These are phyloP conservation scores for Sanghuangporus weigelae DNA, from an alignment of 1,284 basidiomycete genomes.

Conservation along the genomic window DNA sequence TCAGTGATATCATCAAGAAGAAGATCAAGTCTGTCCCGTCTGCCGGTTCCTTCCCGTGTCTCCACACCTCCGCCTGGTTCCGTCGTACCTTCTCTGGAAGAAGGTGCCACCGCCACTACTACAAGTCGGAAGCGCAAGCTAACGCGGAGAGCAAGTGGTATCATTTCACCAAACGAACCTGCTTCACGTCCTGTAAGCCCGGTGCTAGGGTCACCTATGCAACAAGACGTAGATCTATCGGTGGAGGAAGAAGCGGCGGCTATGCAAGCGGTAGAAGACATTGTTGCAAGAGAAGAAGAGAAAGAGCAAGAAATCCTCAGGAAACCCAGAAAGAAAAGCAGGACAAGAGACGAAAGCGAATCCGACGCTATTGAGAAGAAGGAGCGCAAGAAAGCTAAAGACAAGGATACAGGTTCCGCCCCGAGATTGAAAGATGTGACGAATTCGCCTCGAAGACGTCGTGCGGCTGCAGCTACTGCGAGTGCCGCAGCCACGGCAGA, in stretches of 20 bases:
- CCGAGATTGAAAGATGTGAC: constrained; percentile 60
- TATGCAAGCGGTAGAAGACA: constrained; percentile 23
- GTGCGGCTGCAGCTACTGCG: constrained; percentile 26
- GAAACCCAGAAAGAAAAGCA: constrained; percentile 29
- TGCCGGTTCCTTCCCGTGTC: constrained; percentile 28
- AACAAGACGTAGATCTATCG: constrained; percentile 46
- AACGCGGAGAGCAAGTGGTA: constrained; percentile 60
- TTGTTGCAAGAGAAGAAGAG: constrained; percentile 29
- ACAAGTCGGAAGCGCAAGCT: constrained; percentile 43
- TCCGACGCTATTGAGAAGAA: constrained; percentile 28
- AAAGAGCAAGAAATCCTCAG: constrained; percentile 30
- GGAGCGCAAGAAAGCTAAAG: constrained; percentile 22
- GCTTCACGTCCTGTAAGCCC: constrained; percentile 55
- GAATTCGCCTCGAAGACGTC: constrained; percentile 42
- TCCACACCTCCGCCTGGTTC: constrained; percentile 26
- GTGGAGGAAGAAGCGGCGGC: constrained; percentile 48
- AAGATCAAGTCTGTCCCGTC: constrained; percentile 10
- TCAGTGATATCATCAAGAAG: constrained; percentile 2
- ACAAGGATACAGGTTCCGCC: constrained; percentile 27
- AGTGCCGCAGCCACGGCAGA: constrained; percentile 25
- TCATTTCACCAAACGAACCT: constrained; percentile 38
- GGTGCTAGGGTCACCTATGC: constrained; percentile 58
- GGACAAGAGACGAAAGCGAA: constrained; percentile 31
- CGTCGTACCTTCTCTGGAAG: constrained; percentile 23
- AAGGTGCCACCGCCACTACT: constrained; percentile 18